A percentile compares a stretch with the other conserved stretches of the same genome.
phyloP scores from a whole-genome alignment of 768 basidiomycete species.

The Phlegmacium glaucopus region DNA sequence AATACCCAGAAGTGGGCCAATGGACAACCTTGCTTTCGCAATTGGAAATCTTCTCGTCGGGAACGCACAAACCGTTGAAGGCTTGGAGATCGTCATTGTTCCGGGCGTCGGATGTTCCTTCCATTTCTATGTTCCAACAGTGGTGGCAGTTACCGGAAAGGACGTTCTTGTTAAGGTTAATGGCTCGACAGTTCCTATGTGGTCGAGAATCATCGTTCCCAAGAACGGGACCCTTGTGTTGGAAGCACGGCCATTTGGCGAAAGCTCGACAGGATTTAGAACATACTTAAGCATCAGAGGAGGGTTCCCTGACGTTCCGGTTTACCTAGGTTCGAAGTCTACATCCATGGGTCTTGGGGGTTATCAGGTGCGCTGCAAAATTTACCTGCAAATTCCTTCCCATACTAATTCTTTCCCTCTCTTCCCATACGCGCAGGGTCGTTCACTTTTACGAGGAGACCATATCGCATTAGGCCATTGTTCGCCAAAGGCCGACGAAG shows the following conservation, averaged over 20 bases:
- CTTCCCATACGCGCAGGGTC: too few species aligned
- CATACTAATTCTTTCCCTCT: too few species aligned
- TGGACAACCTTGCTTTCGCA: slow-evolving; percentile 56
- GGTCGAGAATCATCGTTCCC: slow-evolving; percentile 46
- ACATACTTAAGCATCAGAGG: slow-evolving; percentile 55
- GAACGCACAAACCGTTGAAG: slow-evolving; percentile 48
- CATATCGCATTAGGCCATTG: slow-evolving; percentile 39
- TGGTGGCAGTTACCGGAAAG: slow-evolving; percentile 57
- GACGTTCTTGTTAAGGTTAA: slow-evolving; percentile 39
- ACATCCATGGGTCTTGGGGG: slow-evolving; percentile 62
- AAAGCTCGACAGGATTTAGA: slow-evolving; percentile 41
- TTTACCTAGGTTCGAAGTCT: slow-evolving; percentile 61
- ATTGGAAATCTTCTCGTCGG: slow-evolving; percentile 58
- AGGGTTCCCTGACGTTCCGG: slow-evolving; percentile 55
- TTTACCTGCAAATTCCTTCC: too few species aligned
- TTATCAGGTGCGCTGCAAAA: slow-evolving; percentile 49
- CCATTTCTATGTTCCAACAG: slow-evolving; percentile 45
- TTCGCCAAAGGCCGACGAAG: too few species aligned
- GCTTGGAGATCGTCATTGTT: slow-evolving; percentile 49
- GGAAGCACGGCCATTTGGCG: slow-evolving; percentile 20
- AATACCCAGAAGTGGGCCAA: slow-evolving; percentile 60
- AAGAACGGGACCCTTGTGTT: slow-evolving; percentile 41
- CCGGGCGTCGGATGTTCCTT: slow-evolving; percentile 42
- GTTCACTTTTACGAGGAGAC: slow-evolving; percentile 49
- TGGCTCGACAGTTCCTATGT: slow-evolving; percentile 36